Evolutionary conservation across 331 rosid genomes (phyloP).

Genomic region (Malus hybrid): DNA sequence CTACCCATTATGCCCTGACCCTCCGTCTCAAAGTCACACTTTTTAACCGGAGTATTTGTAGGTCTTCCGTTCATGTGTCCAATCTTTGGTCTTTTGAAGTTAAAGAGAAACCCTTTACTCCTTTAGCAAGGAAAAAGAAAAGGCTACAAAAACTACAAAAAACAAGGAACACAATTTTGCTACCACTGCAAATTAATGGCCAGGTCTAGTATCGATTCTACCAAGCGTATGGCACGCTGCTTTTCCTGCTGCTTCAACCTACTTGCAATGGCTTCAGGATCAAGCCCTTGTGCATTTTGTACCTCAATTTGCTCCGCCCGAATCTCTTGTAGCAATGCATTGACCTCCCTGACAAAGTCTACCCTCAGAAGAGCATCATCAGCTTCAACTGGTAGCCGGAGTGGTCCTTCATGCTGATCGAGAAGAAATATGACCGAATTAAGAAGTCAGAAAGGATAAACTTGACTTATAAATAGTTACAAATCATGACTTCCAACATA

Average conservation of each 20-base stretch:
- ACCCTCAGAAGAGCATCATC: conserved; percentile 70
- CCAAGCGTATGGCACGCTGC: conserved; percentile 57
- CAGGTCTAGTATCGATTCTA: conserved; percentile 69
- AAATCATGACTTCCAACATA: no score
- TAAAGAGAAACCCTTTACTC: neutral
- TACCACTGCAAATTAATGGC: conserved; percentile 72
- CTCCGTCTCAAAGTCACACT: no score
- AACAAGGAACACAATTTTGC: neutral
- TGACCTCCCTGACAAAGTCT: conserved; percentile 93
- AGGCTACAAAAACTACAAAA: neutral
- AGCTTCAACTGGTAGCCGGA: conserved; percentile 51
- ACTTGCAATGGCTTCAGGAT: conserved; percentile 74
- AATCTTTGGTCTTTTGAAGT: no score
- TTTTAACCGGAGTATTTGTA: no score
- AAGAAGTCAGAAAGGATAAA: neutral
- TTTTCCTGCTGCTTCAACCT: conserved; percentile 88
- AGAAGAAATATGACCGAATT: neutral
- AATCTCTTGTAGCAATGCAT: conserved; percentile 73
- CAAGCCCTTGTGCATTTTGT: conserved; percentile 38
- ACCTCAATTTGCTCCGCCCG: conserved; percentile 33
- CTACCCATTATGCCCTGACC: no score
- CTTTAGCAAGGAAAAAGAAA: neutral
- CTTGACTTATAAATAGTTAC: neutral
- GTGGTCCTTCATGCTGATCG: conserved; percentile 66
- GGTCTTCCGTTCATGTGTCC: no score